Evolutionary conservation across 192 early-diverging fungal species (phyloP).

Genomic region (Coemansia sp.): DNA sequence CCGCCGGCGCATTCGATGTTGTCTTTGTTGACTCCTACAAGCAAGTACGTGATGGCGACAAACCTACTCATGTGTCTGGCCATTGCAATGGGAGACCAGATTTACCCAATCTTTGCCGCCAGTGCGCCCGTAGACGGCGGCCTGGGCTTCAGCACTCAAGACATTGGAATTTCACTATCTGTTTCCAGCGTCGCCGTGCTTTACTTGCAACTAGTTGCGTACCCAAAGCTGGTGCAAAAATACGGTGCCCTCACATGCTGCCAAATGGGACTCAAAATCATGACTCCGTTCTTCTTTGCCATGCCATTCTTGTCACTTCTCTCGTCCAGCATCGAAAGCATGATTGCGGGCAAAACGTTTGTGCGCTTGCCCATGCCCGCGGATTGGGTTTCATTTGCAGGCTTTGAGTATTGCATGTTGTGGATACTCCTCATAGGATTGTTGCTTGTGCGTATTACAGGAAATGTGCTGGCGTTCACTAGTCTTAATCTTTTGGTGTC

Average conservation of each 20-base stretch:
- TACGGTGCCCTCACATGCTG: slow-evolving; percentile 32
- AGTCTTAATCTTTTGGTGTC: slow-evolving; percentile 38
- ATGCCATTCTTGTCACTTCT: slow-evolving; percentile 16
- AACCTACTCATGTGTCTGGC: slow-evolving; percentile 30
- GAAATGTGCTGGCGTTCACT: slow-evolving; percentile 29
- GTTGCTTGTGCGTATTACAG: slow-evolving; percentile 20
- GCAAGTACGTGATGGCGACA: slow-evolving; percentile 18
- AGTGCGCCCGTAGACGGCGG: slow-evolving; percentile 46
- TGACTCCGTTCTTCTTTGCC: slow-evolving; percentile 10
- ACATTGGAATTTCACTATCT: slow-evolving; percentile 55
- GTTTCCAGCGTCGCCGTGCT: slow-evolving; percentile 42
- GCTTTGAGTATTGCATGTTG: slow-evolving; percentile 13
- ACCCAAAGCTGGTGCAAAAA: slow-evolving; percentile 43
- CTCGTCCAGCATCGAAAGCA: not conserved
- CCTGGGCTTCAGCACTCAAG: slow-evolving; percentile 50
- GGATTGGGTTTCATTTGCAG: not conserved
- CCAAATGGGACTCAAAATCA: slow-evolving; percentile 3
- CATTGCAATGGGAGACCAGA: slow-evolving; percentile 26
- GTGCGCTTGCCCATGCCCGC: not conserved
- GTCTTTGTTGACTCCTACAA: slow-evolving; percentile 22
- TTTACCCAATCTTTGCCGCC: slow-evolving; percentile 51
- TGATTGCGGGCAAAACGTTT: not conserved
- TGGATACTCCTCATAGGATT: slow-evolving; percentile 28
- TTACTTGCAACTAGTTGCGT: slow-evolving; percentile 54
- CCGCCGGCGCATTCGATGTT: slow-evolving; percentile 5